Base-by-base conservation (phyloP, 208 protist species). In the Leishmania amazonensis region DNA sequence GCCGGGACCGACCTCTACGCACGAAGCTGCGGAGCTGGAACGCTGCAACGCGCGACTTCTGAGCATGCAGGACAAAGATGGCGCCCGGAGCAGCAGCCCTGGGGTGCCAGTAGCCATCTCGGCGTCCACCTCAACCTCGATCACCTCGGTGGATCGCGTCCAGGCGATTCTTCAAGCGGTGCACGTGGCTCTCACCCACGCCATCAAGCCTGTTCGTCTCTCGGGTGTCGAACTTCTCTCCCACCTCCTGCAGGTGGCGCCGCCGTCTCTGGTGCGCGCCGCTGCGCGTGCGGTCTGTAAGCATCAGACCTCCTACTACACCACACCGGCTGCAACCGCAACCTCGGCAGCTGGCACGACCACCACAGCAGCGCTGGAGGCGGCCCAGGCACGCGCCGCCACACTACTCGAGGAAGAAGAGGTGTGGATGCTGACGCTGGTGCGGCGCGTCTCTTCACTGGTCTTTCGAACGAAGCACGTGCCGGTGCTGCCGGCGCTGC, bases 181-280 rank as follows among this genome's bases (percentile, higher is more conserved):
- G 11, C 86, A 95, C 81, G 83, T 96, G 7, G 78, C 88, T 47
- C 80, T 96, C 38, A 96, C 93, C 17, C 93, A 96, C 75, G 93
- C 91, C 24, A 81, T 96, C 83, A 75, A 85, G 57, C 75, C 86
- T 3, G 93, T 96, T 40, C 91, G 91, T 21, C 72, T 89, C 53
- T 76, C 83, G 21, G 93, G 88, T 19, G 85, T 95, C 24, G 88
- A 94, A 84, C 83, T 96, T 57, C 79, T 95, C 68, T 73, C 85
- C 49, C 68, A 91, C 17, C 72, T 94, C 8, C 78, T 96, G 49
- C 75, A 60, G 24, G 68, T 85, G 38, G 72, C 81, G 47, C 81
- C 81, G 49, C 75, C 83, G 7, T 64, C 60, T 35, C 72, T 84
- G 45, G 72, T 86, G 45, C 80, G 75, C 6, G 74, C 53, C 13